Evolutionary conservation across 2,329 filamentous ascomycete genomes (phyloP).

Genomic region (Fusarium sterilihyphosum): DNA sequence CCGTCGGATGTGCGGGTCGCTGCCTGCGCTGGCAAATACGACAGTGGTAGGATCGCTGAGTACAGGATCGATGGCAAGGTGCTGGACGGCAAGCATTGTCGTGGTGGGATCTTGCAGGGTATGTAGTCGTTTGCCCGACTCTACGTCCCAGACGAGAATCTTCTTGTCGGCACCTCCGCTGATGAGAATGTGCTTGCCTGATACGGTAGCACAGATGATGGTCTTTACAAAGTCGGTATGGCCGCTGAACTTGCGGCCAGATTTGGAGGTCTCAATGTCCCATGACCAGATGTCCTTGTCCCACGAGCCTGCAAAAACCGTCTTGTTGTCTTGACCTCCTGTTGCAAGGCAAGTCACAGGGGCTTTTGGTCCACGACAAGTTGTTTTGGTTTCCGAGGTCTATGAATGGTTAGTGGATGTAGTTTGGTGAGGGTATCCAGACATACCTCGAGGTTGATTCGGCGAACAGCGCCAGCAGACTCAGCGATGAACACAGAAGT

Average conservation of each 20-base stretch:
- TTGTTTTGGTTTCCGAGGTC: constrained; percentile 47
- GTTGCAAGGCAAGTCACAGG: constrained; percentile 83
- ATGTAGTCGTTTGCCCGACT: constrained; percentile 74
- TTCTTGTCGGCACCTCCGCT: constrained; percentile 82
- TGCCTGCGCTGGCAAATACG: constrained; percentile 81
- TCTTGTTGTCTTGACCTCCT: constrained; percentile 64
- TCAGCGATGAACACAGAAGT: constrained; percentile 81
- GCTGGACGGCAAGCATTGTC: constrained; percentile 80
- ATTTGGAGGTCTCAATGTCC: constrained; percentile 68
- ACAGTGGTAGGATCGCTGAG: constrained; percentile 61
- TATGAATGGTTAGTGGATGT: constrained; percentile 28
- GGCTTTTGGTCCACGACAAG: constrained; percentile 79
- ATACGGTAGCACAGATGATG: constrained; percentile 70
- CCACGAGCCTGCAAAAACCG: constrained; percentile 90
- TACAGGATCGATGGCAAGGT: constrained; percentile 78
- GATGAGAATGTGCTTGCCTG: constrained; percentile 71
- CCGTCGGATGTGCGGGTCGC: constrained; percentile 79
- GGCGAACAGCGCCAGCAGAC: constrained; percentile 82
- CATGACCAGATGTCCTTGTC: constrained; percentile 93
- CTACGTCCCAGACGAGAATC: constrained; percentile 84
- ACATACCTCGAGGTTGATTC: constrained; percentile 77
- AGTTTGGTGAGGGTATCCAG: too few species aligned
- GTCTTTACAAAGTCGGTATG: constrained; percentile 94
- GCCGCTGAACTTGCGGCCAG: constrained; percentile 72
- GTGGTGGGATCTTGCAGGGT: constrained; percentile 78